Conservation (phyloP, 2,329 filamentous ascomycete species). For the Geosmithia morbida region DNA sequence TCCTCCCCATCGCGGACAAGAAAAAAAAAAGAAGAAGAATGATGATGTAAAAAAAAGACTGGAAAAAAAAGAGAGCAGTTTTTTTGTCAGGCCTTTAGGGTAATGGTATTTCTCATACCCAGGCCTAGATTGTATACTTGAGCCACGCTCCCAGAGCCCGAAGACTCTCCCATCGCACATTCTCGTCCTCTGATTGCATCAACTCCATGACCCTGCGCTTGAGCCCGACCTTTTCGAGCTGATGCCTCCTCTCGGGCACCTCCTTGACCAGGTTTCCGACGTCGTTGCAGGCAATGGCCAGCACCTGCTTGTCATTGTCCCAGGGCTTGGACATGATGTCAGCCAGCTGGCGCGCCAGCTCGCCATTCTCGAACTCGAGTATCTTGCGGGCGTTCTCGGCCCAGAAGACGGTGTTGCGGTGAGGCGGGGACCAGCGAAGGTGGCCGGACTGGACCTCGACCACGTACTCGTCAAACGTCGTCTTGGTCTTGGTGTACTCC, state of each 20-base stretch:
- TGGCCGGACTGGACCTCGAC: slow-evolving; percentile 78
- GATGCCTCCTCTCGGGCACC: slow-evolving; percentile 67
- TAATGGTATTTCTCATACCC: not conserved
- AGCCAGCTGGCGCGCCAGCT: slow-evolving; percentile 65
- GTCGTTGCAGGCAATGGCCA: slow-evolving; percentile 89
- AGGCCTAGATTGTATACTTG: slow-evolving; percentile 46
- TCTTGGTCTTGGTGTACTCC: slow-evolving; percentile 56
- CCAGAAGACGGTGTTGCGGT: slow-evolving; percentile 81
- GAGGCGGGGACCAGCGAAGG: slow-evolving; percentile 83
- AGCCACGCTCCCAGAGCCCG: slow-evolving; percentile 59
- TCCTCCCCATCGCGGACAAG: not conserved
- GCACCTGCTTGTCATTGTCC: slow-evolving; percentile 72
- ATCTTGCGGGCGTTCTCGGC: slow-evolving; percentile 80
- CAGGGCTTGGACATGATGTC: slow-evolving; percentile 64
- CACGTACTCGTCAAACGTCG: slow-evolving; percentile 77
- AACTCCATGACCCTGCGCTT: slow-evolving; percentile 86
- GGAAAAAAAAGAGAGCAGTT: too few relatives aligned
- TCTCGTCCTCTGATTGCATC: slow-evolving; percentile 81
- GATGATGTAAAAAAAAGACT: too few relatives aligned
- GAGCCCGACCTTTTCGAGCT: slow-evolving; percentile 70
- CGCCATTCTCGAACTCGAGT: slow-evolving; percentile 68
- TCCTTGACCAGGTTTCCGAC: slow-evolving; percentile 80
- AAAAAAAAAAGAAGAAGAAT: too few relatives aligned
- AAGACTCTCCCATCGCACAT: slow-evolving; percentile 84
- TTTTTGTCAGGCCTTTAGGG: too few relatives aligned